Evolutionary conservation across 306 rosid genomes (phyloP).

Genomic region (Erythrophleum fordii): DNA sequence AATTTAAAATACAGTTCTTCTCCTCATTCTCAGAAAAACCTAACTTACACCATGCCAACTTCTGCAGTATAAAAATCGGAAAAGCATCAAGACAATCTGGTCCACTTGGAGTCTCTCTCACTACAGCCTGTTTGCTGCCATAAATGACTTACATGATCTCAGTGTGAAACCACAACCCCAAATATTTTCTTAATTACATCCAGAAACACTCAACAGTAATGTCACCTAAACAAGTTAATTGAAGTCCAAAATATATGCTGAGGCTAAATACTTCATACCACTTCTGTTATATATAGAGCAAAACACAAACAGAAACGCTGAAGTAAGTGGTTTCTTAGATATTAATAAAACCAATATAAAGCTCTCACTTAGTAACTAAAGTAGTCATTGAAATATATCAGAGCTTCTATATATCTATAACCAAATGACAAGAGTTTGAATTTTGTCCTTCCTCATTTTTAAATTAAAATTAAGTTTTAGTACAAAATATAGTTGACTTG

Average conservation of each 20-base stretch:
- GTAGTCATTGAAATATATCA: too few relatives aligned
- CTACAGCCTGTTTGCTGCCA: conserved; percentile 19
- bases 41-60: conserved; percentile 20
- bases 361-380: too few relatives aligned
- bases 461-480: too few relatives aligned
- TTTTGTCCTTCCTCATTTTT: too few relatives aligned
- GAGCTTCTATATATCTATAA: too few relatives aligned
- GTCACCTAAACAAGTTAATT: neutral
- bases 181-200: conserved; percentile 27
- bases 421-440: too few relatives aligned
- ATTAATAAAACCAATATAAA: too few relatives aligned
- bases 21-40: conserved; percentile 24
- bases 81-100: conserved; percentile 45
- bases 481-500: neutral
- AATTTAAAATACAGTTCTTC: too few relatives aligned
- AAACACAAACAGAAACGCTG: too few relatives aligned
- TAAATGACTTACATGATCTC: conserved; percentile 34
- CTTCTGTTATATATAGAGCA: too few relatives aligned
- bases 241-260: neutral
- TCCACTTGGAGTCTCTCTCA: conserved; percentile 46
- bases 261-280: neutral
- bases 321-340: too few relatives aligned
- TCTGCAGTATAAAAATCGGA: conserved; percentile 30
- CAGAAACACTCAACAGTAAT: conserved; percentile 26
- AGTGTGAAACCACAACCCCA: conserved; percentile 33